These are phyloP conservation scores for Scheffersomyces stipitis DNA, from an alignment of 805 yeast species.

Conservation along the genomic window DNA sequence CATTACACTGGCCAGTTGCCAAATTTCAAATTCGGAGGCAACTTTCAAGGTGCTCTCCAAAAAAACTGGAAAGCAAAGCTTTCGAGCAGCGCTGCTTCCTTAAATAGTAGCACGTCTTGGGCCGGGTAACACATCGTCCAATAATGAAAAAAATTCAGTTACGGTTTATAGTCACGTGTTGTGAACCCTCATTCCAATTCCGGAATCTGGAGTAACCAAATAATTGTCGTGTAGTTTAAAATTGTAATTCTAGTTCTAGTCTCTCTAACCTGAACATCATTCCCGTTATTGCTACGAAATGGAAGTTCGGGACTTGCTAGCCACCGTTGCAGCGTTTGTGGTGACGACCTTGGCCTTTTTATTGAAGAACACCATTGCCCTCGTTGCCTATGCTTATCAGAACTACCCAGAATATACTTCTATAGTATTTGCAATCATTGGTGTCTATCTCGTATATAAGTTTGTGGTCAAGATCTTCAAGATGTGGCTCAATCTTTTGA, in stretches of 20 bases:
- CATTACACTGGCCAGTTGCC: constrained; percentile 24
- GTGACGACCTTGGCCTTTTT: constrained; percentile 13
- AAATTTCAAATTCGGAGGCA: constrained; percentile 36
- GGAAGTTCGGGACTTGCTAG: constrained; percentile 10
- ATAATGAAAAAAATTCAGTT: too few relatives aligned
- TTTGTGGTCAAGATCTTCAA: constrained; percentile 12
- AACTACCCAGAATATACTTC: constrained; percentile 20
- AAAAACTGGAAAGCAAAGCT: constrained; percentile 2
- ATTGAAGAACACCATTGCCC: constrained; percentile 10
- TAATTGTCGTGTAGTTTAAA: too few relatives aligned
- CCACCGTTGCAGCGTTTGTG: constrained; percentile 5
- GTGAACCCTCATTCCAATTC: too few relatives aligned
- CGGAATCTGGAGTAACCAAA: too few relatives aligned
- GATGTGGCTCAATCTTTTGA: constrained; percentile 21
- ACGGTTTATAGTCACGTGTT: too few relatives aligned
- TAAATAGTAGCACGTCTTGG: too few relatives aligned
- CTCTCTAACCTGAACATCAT: background rate
- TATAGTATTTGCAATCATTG: constrained; percentile 10
- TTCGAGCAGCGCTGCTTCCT: too few relatives aligned
- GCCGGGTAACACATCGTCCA: too few relatives aligned
- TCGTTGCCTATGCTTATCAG: constrained; percentile 10
- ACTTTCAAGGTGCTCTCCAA: constrained; percentile 32
- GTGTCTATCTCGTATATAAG: constrained; percentile 18
- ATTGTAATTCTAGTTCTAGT: too few relatives aligned
- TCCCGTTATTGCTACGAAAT: too few relatives aligned